phyloP scores from a whole-genome alignment of 2,329 filamentous ascomycete genomes.

The Scorias spongiosa region DNA sequence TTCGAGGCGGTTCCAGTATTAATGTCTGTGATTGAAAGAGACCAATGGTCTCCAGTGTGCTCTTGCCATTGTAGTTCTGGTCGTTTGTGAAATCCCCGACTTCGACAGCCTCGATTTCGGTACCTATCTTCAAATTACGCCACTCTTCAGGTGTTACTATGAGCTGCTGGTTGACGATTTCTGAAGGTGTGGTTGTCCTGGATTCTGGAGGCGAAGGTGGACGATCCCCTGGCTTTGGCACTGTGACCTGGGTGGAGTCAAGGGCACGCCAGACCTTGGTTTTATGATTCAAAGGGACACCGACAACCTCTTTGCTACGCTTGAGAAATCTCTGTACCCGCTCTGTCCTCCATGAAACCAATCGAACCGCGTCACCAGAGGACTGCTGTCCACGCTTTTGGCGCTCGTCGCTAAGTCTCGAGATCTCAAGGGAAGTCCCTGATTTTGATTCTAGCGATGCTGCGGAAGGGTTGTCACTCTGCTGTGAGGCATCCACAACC shows the following conservation, averaged over 20 bases:
- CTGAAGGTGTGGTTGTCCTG: slow-evolving; percentile 28
- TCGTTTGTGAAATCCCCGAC: slow-evolving; percentile 57
- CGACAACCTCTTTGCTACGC: slow-evolving; percentile 52
- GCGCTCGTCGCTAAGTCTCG: slow-evolving; percentile 7
- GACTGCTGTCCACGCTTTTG: slow-evolving; percentile 11
- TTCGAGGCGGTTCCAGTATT: slow-evolving; percentile 67
- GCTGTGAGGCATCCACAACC: slow-evolving; percentile 44
- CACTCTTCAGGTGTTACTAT: slow-evolving; percentile 50
- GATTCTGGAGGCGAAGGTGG: slow-evolving; percentile 29
- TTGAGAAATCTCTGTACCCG: slow-evolving; percentile 62
- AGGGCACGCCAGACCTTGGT: slow-evolving; percentile 62
- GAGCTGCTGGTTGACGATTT: slow-evolving; percentile 33
- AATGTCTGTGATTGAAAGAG: slow-evolving; percentile 60
- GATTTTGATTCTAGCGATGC: background rate
- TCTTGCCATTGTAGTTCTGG: slow-evolving; percentile 60
- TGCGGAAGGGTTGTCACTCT: slow-evolving; percentile 11
- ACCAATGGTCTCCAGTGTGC: slow-evolving; percentile 49
- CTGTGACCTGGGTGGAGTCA: slow-evolving; percentile 23
- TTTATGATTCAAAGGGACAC: slow-evolving; percentile 54
- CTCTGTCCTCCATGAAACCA: slow-evolving; percentile 57
- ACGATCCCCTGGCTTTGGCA: slow-evolving; percentile 9
- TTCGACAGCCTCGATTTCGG: slow-evolving; percentile 49
- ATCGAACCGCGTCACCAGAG: slow-evolving; percentile 42
- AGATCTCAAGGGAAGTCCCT: slow-evolving; percentile 1
- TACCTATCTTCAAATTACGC: slow-evolving; percentile 43